A percentile compares a stretch with the other conserved stretches of the same genome.
These are phyloP conservation scores for Hemileia vastatrix DNA, from an alignment of 1,284 basidiomycete species.

Conservation along the genomic window DNA sequence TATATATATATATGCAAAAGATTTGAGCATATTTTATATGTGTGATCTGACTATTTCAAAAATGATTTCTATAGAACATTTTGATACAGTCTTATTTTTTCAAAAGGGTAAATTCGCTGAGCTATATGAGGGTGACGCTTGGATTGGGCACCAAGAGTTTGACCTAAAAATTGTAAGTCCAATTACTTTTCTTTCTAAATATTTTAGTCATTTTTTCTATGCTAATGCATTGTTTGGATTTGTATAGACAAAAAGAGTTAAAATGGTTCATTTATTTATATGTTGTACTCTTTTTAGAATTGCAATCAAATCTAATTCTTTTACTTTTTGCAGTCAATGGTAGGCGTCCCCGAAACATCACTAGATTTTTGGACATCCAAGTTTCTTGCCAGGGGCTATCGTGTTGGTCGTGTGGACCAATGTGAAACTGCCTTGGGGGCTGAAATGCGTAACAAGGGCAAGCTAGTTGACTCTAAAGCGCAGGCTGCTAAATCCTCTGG, in stretches of 20 bases:
- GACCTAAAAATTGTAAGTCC: constrained; percentile 62
- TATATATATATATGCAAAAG: too few relatives aligned
- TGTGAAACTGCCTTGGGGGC: constrained; percentile 73
- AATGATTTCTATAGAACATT: constrained; percentile 33
- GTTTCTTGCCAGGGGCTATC: constrained; percentile 42
- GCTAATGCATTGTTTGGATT: too few relatives aligned
- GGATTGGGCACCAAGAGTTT: constrained; percentile 45
- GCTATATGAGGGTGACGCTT: constrained; percentile 43
- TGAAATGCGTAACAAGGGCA: constrained; percentile 52
- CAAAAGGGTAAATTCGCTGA: constrained; percentile 23
- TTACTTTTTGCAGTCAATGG: constrained; percentile 47
- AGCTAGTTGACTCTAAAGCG: constrained; percentile 35
- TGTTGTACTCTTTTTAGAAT: constrained; percentile 38
- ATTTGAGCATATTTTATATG: too few relatives aligned
- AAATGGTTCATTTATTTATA: too few relatives aligned
- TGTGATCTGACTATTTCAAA: too few relatives aligned
- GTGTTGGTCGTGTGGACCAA: constrained; percentile 78
- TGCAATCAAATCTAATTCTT: not conserved
- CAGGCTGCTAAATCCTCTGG: constrained; percentile 22
- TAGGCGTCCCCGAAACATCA: constrained; percentile 87
- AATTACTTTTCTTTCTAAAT: constrained; percentile 42
- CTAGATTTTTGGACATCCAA: constrained; percentile 88
- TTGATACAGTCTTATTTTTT: constrained; percentile 17
- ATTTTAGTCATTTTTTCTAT: too few relatives aligned
- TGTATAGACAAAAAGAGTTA: too few relatives aligned